Evolutionary conservation across 2,329 filamentous ascomycete species (phyloP).

Genomic region (Hypoxylon sp.): DNA sequence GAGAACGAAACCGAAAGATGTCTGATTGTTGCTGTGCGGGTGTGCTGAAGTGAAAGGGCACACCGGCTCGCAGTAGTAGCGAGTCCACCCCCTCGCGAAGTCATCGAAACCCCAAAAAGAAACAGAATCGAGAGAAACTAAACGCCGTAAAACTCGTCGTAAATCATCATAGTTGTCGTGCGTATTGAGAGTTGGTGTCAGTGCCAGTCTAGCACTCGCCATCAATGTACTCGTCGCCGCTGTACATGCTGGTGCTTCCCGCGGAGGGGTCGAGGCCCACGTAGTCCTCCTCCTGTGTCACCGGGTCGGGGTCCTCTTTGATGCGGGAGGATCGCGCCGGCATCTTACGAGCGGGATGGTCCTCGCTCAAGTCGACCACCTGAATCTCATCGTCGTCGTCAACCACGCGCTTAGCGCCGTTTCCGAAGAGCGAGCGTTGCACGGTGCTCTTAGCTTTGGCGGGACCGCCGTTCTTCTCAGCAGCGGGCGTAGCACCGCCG

Average conservation of each 20-base stretch:
- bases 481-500: not conserved
- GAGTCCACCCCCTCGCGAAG: not conserved
- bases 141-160: constrained; percentile 9
- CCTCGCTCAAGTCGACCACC: constrained; percentile 52
- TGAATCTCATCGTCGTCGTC: constrained; percentile 47
- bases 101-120: constrained; percentile 2
- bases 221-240: constrained; percentile 46
- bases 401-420: constrained; percentile 18
- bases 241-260: not conserved
- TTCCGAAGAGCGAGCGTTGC: constrained; percentile 32
- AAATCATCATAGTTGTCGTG: not conserved
- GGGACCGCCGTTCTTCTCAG: not conserved
- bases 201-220: constrained; percentile 52
- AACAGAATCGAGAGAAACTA: constrained; percentile 1
- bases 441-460: not conserved
- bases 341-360: constrained; percentile 51
- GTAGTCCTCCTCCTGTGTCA: not conserved
- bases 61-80: not conserved
- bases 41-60: not conserved
- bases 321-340: constrained; percentile 28
- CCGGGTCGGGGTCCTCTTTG: constrained; percentile 23
- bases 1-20: not conserved
- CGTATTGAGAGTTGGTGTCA: not conserved
- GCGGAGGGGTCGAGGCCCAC: constrained; percentile 24
- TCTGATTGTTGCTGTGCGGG: not conserved